Conservation (phyloP, 2,329 filamentous ascomycete genomes). For the Penicillium fuscoglaucum region DNA sequence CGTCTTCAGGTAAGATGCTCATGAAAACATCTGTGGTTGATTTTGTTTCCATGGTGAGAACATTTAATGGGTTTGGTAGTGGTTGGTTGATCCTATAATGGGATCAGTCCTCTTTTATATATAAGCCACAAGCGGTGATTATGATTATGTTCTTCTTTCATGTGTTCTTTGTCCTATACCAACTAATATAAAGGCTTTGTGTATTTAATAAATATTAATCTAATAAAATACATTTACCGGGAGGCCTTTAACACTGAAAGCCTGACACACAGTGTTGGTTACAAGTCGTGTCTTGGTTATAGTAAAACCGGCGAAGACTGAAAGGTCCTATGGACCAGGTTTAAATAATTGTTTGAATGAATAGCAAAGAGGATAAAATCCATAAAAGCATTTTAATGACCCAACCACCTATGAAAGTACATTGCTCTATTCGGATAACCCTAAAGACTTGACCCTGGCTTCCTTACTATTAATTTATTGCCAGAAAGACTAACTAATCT, state of each 20-base stretch:
- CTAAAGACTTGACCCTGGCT: not conserved
- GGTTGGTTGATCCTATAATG: too few species aligned
- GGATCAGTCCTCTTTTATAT: not conserved
- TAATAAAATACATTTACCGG: not conserved
- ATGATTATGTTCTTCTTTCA: not conserved
- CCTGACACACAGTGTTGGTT: too few species aligned
- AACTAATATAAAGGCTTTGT: not conserved
- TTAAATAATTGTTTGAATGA: not conserved
- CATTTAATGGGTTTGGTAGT: too few species aligned
- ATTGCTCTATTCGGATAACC: not conserved
- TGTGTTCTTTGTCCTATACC: not conserved
- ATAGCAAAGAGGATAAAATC: too few species aligned
- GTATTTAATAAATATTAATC: not conserved
- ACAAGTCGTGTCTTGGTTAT: not conserved
- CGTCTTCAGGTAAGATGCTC: not conserved
- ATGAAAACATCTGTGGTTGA: slow-evolving; percentile 3
- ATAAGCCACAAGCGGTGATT: not conserved
- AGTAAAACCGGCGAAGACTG: not conserved
- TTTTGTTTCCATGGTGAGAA: not conserved
- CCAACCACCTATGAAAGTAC: not conserved
- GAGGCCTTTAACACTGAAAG: not conserved
- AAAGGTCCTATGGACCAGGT: not conserved
- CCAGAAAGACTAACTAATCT: too few species aligned
- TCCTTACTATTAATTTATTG: not conserved
- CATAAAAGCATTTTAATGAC: not conserved